phyloP scores from a whole-genome alignment of 1,284 basidiomycete genomes.

The Grifola frondosa region DNA sequence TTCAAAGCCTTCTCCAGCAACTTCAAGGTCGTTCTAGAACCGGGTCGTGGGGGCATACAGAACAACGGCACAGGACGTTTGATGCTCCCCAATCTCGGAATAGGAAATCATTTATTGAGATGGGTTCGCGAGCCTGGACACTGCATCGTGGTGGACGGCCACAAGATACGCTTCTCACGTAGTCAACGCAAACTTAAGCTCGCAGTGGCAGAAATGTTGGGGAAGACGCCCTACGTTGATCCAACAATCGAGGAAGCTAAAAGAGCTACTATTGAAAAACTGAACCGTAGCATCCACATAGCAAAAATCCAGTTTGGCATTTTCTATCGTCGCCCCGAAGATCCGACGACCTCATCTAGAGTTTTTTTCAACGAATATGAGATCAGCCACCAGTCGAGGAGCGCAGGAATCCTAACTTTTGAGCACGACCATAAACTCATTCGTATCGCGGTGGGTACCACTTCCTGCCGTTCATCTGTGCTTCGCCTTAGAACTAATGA shows the following conservation, averaged over 20 bases:
- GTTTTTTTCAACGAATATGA: conserved; percentile 65
- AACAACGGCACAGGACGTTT: conserved; percentile 59
- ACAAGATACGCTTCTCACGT: conserved; percentile 19
- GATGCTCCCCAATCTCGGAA: conserved; percentile 40
- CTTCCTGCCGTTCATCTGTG: not conserved
- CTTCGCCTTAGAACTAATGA: not conserved
- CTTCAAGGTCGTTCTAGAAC: conserved; percentile 54
- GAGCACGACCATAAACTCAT: conserved; percentile 68
- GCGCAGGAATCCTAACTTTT: conserved; percentile 53
- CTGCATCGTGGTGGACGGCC: conserved; percentile 39
- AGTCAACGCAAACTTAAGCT: conserved; percentile 10
- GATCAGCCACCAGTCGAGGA: conserved; percentile 34
- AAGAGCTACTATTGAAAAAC: conserved; percentile 40
- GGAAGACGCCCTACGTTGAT: conserved; percentile 61
- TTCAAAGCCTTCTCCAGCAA: conserved; percentile 34
- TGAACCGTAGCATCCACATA: conserved; percentile 45
- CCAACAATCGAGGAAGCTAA: conserved; percentile 58
- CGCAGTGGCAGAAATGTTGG: conserved; percentile 13
- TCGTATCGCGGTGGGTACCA: conserved; percentile 47
- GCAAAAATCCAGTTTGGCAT: conserved; percentile 62
- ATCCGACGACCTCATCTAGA: conserved; percentile 38
- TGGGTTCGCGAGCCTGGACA: conserved; percentile 37
- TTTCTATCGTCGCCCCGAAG: conserved; percentile 39
- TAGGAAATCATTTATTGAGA: conserved; percentile 47
- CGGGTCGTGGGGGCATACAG: conserved; percentile 45